These are phyloP conservation scores for Pleurotus tuoliensis DNA, from an alignment of 768 basidiomycete species.

Conservation along the genomic window DNA sequence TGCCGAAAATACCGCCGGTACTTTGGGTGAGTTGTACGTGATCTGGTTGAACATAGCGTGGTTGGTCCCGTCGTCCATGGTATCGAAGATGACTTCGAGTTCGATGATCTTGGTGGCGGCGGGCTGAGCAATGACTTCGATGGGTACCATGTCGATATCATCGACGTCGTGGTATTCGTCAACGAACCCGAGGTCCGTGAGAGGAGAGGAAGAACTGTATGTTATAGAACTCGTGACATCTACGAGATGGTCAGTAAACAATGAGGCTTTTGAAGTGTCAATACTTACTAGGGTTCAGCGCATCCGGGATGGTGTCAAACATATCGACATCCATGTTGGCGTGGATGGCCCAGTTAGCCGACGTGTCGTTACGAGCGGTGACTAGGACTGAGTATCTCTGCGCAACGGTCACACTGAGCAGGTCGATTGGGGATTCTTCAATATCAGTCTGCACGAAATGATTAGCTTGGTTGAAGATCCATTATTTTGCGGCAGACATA, in stretches of 20 bases:
- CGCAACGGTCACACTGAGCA: constrained; percentile 74
- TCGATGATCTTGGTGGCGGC: constrained; percentile 53
- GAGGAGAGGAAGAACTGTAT: constrained; percentile 52
- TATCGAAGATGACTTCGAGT: constrained; percentile 76
- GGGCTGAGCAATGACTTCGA: constrained; percentile 44
- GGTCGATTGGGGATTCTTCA: constrained; percentile 66
- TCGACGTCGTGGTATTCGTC: constrained; percentile 57
- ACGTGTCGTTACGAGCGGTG: constrained; percentile 82
- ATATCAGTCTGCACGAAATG: constrained; percentile 58
- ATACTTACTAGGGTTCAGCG: constrained; percentile 68
- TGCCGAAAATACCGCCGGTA: constrained; percentile 74
- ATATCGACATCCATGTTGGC: constrained; percentile 87
- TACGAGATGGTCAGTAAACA: constrained; percentile 19
- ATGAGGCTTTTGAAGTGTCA: not conserved
- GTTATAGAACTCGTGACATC: constrained; percentile 83
- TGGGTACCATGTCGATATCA: constrained; percentile 68
- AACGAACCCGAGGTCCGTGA: constrained; percentile 51
- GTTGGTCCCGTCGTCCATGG: constrained; percentile 84
- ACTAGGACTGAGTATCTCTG: constrained; percentile 95
- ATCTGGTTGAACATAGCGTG: constrained; percentile 72
- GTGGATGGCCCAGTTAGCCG: constrained; percentile 84
- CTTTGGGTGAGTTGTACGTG: constrained; percentile 64
- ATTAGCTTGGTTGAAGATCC: not conserved
- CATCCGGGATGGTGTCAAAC: constrained; percentile 80
- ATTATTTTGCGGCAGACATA: constrained; percentile 28